Base-by-base conservation (phyloP, 805 yeast genomes). In the Monosporozyma aquatica region DNA sequence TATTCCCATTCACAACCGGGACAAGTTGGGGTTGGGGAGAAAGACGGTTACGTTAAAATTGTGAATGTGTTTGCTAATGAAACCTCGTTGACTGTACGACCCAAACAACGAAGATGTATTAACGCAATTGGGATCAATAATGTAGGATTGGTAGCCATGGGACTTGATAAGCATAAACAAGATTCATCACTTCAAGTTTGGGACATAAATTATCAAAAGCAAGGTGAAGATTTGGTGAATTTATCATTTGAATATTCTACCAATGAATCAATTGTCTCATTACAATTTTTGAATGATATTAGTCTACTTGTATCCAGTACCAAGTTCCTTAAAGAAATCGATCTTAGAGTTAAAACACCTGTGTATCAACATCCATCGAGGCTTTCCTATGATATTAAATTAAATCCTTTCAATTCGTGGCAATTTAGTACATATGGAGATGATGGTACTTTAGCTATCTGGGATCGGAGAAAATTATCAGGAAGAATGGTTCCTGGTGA, bases 361-460 rank as follows among this genome's bases (percentile, higher is more conserved):
- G 71, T 72, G 1, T 79, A 75, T 54, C 95, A 85, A 57, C 70
- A 83, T 53, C 82, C 89, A 2, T 82, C 94, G 1, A 76, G 80
- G 51, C 75, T 84, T 45, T 77, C 87, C 0, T 69, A 76, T 51
- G 82, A 82, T 15, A 70, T 89, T 37, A 69, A 75, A 7, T 67
- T 80, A 24, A 89, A 85, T 55, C 90, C 83, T 3, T 76, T 76
- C 54, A 77, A 79, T 53, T 71, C 71, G 10, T 72, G 75, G 59
- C 70, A 75, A 47, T 85, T 89, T 59, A 76, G 86, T 14, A 79
- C 94, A 0, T 75, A 75, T 48, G 76, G 85, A 40, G 95, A 87
- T 51, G 90, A 84, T 54, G 95, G 95, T 1, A 75, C 92, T 0
- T 64, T 87, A 39, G 80, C 90, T 0, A 69, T 89, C 6, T 89